phyloP scores from a whole-genome alignment of 1,284 basidiomycete species.

The Puccinia hordei region DNA sequence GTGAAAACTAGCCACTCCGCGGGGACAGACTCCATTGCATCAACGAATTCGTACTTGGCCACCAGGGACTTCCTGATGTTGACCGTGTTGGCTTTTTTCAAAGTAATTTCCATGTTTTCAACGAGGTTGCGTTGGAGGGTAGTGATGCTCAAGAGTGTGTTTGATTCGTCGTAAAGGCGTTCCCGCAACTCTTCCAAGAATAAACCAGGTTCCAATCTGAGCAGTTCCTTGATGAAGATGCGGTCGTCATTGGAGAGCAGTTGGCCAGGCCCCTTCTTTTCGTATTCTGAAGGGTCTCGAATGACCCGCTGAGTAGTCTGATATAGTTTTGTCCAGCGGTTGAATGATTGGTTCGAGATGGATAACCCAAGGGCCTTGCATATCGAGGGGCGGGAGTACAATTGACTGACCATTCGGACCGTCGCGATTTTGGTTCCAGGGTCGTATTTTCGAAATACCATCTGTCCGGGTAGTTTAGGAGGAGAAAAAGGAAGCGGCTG shows the following conservation, averaged over 20 bases:
- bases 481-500: too few species aligned
- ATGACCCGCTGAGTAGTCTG: background rate
- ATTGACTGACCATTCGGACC: background rate
- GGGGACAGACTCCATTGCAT: background rate
- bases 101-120: background rate
- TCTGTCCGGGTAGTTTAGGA: too few species aligned
- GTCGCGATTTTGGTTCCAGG: background rate
- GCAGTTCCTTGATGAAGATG: background rate
- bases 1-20: background rate
- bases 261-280: background rate
- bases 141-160: background rate
- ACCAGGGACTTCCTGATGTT: background rate
- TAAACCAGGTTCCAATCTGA: background rate
- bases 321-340: background rate
- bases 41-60: background rate
- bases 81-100: constrained; percentile 8
- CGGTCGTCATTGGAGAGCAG: background rate
- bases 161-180: background rate
- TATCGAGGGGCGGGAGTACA: background rate
- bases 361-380: background rate
- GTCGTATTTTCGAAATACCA: background rate
- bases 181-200: background rate
- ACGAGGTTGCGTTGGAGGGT: background rate
- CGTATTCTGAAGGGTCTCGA: background rate
- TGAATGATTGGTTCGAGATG: background rate